phyloP scores from a whole-genome alignment of 2,329 filamentous ascomycete species.

The Sporothrix brasiliensis region DNA sequence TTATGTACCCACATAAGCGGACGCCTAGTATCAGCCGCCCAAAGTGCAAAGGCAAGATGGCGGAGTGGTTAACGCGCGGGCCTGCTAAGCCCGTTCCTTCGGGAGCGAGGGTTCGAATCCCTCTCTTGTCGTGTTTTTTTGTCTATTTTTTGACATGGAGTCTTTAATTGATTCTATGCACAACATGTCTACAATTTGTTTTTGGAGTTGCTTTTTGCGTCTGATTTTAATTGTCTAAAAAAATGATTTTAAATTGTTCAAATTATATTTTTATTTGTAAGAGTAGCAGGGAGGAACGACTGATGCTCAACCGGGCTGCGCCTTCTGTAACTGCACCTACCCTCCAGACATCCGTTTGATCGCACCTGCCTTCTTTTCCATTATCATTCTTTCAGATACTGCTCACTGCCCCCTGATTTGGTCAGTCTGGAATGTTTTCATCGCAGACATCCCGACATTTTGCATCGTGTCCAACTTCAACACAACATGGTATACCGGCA shows the following conservation, averaged over 20 bases:
- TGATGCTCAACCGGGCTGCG: too few species aligned
- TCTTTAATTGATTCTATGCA: not conserved
- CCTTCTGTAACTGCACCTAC: not conserved
- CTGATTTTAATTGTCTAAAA: not conserved
- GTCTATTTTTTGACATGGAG: not conserved
- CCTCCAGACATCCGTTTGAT: not conserved
- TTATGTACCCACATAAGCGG: not conserved
- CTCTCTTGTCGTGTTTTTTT: slow-evolving; percentile 28
- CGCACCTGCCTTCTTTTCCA: not conserved
- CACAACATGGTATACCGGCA: not conserved
- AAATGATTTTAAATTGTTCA: not conserved
- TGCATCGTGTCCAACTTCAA: not conserved
- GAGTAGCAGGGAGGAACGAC: too few species aligned
- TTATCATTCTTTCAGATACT: too few species aligned
- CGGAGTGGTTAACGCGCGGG: slow-evolving; percentile 34
- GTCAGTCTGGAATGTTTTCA: not conserved
- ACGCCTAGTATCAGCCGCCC: slow-evolving; percentile 3
- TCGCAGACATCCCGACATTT: too few species aligned
- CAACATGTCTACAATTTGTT: not conserved
- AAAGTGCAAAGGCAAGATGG: slow-evolving; percentile 29
- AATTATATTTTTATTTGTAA: not conserved
- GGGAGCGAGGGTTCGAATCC: slow-evolving; percentile 33
- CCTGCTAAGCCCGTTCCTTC: slow-evolving; percentile 33
- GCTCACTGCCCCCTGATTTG: not conserved
- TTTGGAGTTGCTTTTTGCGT: not conserved